These are phyloP conservation scores for Diplodia intermedia DNA, from an alignment of 2,329 filamentous ascomycete species.

Conservation along the genomic window DNA sequence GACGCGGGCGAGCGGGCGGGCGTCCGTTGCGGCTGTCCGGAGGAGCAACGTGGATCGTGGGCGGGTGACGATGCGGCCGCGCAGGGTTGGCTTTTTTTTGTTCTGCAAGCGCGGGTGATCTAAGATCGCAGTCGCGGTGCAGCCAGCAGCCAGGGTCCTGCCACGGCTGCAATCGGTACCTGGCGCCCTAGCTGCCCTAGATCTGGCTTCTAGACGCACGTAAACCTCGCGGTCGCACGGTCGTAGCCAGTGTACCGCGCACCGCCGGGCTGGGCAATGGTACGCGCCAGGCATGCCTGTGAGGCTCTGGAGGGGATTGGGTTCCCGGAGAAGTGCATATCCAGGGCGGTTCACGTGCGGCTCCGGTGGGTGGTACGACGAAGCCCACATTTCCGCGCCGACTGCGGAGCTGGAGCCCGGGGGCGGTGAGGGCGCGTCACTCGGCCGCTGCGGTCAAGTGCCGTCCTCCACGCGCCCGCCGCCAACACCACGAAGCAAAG, in stretches of 20 bases:
- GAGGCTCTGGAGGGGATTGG: neutral
- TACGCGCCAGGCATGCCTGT: neutral
- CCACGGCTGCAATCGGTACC: constrained; percentile 9
- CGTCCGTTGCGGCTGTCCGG: neutral
- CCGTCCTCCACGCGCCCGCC: neutral
- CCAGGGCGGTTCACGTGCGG: constrained; percentile 22
- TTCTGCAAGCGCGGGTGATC: constrained; percentile 19
- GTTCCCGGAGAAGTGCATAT: constrained; percentile 24
- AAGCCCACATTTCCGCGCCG: constrained; percentile 21
- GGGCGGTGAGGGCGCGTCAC: constrained; percentile 1
- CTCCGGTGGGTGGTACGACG: constrained; percentile 23
- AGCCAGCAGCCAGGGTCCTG: constrained; percentile 16
- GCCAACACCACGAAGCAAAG: constrained; percentile 7
- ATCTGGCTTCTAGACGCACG: constrained; percentile 6
- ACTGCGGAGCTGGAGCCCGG: constrained; percentile 4
- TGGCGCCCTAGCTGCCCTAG: constrained; percentile 12
- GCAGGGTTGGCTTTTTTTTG: constrained; percentile 11
- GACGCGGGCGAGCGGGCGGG: constrained; percentile 22
- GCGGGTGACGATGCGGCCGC: constrained; percentile 11
- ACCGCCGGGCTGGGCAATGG: neutral
- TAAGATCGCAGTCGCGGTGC: constrained; percentile 24
- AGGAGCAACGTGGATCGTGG: constrained; percentile 4
- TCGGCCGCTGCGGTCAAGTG: neutral
- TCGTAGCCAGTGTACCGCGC: neutral
- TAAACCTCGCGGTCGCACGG: neutral